These are phyloP conservation scores for Starmera stellimalicola DNA, from an alignment of 1,139 yeast genomes.

Conservation along the genomic window DNA sequence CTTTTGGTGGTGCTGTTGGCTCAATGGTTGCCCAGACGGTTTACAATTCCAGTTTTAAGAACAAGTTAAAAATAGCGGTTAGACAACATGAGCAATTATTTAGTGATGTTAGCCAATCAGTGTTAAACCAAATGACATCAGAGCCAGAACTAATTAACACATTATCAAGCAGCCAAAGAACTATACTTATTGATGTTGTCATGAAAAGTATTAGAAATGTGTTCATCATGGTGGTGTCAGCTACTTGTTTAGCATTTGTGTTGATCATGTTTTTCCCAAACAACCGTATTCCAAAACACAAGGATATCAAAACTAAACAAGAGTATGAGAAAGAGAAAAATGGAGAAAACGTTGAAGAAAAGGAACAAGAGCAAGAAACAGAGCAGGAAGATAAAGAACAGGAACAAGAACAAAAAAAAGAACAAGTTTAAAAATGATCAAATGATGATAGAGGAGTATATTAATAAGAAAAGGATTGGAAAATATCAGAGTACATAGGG, in stretches of 20 bases:
- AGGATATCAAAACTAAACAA: not conserved
- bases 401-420: no score
- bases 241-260: conserved; percentile 24
- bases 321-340: not conserved
- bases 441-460: no score
- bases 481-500: no score
- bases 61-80: conserved; percentile 5
- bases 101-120: no score
- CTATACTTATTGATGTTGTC: conserved; percentile 8
- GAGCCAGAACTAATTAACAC: not conserved
- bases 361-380: no score
- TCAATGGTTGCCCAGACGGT: conserved; percentile 39
- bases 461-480: no score
- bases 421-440: no score
- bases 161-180: not conserved
- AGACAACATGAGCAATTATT: not conserved
- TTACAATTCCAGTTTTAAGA: conserved; percentile 25
- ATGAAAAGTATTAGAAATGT: conserved; percentile 31
- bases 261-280: conserved; percentile 28
- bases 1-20: conserved; percentile 41
- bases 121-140: not conserved
- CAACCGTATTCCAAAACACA: conserved; percentile 25
- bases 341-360: not conserved
- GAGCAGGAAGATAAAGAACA: no score
- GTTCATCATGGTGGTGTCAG: conserved; percentile 31